A percentile compares a stretch with the other conserved stretches of the same genome.
phyloP scores from a whole-genome alignment of 768 basidiomycete species.

The Phlebiopsis gigantea region DNA sequence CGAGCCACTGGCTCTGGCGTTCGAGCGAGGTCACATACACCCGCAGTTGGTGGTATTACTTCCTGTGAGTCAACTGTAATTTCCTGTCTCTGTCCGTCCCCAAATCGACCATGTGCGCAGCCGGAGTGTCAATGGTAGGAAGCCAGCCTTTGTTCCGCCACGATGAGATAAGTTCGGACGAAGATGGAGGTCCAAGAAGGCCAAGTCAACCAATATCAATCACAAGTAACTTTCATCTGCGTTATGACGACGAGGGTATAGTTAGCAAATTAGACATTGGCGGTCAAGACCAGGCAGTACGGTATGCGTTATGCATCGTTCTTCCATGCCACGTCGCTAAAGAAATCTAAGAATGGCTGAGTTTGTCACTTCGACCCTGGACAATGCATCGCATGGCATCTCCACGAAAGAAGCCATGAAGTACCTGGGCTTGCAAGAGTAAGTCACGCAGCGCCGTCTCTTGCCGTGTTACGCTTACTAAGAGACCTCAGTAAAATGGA shows the following conservation, averaged over 20 bases:
- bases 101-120: background rate
- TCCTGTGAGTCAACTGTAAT: background rate
- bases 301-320: conserved; percentile 25
- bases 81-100: background rate
- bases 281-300: conserved; percentile 50
- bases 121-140: background rate
- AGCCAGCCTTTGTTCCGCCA: background rate
- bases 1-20: background rate
- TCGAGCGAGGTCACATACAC: background rate
- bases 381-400: conserved; percentile 49
- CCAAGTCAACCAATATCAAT: background rate
- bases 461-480: background rate
- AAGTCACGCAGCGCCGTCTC: conserved; percentile 13
- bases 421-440: conserved; percentile 48
- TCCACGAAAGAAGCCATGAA: conserved; percentile 49
- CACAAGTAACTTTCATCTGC: conserved; percentile 23
- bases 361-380: conserved; percentile 56
- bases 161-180: too few relatives aligned
- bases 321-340: background rate
- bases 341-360: conserved; percentile 44
- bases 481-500: conserved; percentile 39
- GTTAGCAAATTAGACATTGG: conserved; percentile 49
- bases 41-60: too few relatives aligned
- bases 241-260: conserved; percentile 46
- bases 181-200: too few relatives aligned